A percentile compares a stretch with the other conserved stretches of the same genome.
phyloP scores from a whole-genome alignment of 2,329 filamentous ascomycete genomes.

The Tolypocladium sp. region DNA sequence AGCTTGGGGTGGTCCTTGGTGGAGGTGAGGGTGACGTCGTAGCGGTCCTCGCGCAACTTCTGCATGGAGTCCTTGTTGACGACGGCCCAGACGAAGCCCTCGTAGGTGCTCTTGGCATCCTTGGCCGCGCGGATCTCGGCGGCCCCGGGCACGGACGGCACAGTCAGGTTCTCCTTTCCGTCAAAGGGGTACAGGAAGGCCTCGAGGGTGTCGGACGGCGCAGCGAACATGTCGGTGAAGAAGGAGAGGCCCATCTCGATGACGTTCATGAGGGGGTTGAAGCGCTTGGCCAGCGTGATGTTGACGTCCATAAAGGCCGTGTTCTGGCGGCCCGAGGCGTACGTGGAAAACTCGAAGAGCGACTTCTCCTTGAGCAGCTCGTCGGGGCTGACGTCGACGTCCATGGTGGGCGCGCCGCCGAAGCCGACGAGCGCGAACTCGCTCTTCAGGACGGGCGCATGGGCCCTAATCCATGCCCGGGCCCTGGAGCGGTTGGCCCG shows the following conservation, averaged over 20 bases:
- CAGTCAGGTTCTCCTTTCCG: constrained; percentile 73
- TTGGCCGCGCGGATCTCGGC: constrained; percentile 39
- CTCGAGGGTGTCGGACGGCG: constrained; percentile 65
- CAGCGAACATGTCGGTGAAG: constrained; percentile 67
- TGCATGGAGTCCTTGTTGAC: constrained; percentile 96
- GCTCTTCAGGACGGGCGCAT: constrained; percentile 60
- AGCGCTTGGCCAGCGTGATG: constrained; percentile 72
- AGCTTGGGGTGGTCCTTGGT: constrained; percentile 92
- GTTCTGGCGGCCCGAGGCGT: constrained; percentile 88
- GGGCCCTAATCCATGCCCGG: constrained; percentile 67
- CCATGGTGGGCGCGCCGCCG: constrained; percentile 42
- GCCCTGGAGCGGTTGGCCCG: constrained; percentile 73
- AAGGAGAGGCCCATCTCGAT: constrained; percentile 63
- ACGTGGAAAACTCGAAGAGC: constrained; percentile 75
- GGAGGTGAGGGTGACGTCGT: constrained; percentile 84
- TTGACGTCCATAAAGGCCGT: constrained; percentile 83
- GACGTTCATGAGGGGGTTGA: constrained; percentile 60
- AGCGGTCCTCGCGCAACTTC: constrained; percentile 80
- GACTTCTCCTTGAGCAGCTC: constrained; percentile 73
- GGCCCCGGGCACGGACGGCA: constrained; percentile 55
- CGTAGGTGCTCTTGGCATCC: constrained; percentile 61
- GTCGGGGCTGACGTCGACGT: constrained; percentile 28
- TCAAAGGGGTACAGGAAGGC: constrained; percentile 82
- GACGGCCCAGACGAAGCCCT: constrained; percentile 89
- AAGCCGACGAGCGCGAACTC: constrained; percentile 90